Base-by-base conservation (phyloP, 2,329 filamentous ascomycete species). In the Cercospora citrullina region DNA sequence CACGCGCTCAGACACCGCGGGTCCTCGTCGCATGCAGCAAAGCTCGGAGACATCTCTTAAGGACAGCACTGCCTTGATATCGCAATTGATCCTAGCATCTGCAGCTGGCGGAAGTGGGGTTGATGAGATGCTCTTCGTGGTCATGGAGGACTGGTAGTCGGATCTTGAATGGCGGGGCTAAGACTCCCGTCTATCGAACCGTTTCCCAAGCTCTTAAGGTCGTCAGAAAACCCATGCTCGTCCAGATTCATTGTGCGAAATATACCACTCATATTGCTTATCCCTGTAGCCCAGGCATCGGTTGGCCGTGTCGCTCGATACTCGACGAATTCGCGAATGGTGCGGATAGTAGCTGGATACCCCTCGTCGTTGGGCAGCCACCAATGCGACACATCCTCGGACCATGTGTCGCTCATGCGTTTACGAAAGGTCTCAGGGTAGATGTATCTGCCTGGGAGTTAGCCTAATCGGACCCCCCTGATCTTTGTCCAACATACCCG, bases 301-400 rank as follows among this genome's bases (percentile, higher is more conserved):
- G 68, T 70, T 8, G 72, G 75, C 45, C 71, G 70, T 30, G 69
- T 69, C n/a, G 75, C 75, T 60, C 77, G 72, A 63, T 77, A 78
- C 30, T 78, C 71, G 30, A 93, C 92, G 79, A 97, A 94, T 51
- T 88, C 86, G 21, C 94, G 90, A 69, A 97, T 89, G 64, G 87
- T 90, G 62, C 89, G 89, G 64, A 97, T 84, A 51, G 96, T 87
- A 0, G 87, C 86, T 10, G 87, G 90, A 74, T 91, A 91, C 1
- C 87, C 88, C 81, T 94, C 91, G 70, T 92, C 87, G 77, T 95
- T 87, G 2, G 93, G 92, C 2, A 97, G 86, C 95, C 95, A 99
- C 92, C 93, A 97, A 66, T 90, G 85, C 55, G 87, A 87, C 63
- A 93, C 88, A 21, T 89, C 88, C 14, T 92, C 87, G 68, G 86